These are phyloP conservation scores for Annona cherimola DNA, from an alignment of 164 flowering plant species.

Conservation along the genomic window DNA sequence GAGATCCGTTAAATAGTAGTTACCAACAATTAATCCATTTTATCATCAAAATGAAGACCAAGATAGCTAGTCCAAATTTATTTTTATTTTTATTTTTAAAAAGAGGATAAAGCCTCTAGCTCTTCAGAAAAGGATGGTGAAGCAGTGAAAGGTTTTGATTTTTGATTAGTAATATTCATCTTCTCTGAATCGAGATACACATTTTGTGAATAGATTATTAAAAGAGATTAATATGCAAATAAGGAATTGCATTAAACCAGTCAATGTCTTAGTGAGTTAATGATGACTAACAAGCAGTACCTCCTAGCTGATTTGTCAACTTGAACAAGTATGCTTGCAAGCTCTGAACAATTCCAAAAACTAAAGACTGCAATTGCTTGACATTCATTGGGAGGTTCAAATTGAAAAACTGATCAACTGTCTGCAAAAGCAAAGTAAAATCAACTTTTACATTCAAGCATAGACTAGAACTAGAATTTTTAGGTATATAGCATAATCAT, in stretches of 20 bases:
- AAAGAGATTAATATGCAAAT: neutral
- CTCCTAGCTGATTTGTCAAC: constrained; percentile 58
- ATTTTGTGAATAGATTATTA: neutral
- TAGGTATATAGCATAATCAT: neutral
- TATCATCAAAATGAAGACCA: neutral
- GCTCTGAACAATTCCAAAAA: constrained; percentile 57
- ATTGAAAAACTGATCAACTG: constrained; percentile 71
- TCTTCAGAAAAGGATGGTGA: neutral
- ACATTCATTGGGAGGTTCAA: constrained; percentile 67
- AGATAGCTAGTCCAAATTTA: neutral
- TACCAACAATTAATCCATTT: neutral
- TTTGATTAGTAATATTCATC: neutral
- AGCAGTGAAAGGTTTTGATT: neutral
- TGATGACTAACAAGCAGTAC: constrained; percentile 22
- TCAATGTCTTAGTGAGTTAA: neutral
- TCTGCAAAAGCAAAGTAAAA: constrained; percentile 41
- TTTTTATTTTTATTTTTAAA: too few species aligned
- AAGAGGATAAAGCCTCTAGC: neutral
- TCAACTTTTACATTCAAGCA: neutral
- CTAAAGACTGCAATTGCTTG: constrained; percentile 69
- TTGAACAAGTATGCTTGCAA: constrained; percentile 64
- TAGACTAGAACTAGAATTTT: neutral
- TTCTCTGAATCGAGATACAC: neutral
- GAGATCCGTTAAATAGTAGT: neutral
- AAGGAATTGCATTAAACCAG: neutral